Conservation (phyloP, 1,284 basidiomycete species). For the Pisolithus thermaeus region DNA sequence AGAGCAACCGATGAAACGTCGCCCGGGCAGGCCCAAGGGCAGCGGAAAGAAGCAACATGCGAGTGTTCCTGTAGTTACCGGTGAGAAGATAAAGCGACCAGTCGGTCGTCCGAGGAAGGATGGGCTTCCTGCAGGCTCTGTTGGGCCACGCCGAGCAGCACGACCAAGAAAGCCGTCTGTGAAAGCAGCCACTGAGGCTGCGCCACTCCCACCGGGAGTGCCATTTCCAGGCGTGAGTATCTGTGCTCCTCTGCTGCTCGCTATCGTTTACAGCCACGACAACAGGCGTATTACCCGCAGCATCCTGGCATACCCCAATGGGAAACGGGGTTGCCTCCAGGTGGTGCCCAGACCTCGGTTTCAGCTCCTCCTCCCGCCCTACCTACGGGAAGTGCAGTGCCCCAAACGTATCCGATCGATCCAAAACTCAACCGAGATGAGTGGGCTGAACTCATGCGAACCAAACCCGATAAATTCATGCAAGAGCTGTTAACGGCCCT, state of each 20-base stretch:
- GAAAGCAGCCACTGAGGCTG: conserved; percentile 17
- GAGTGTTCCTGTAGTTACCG: conserved; percentile 24
- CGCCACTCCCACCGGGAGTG: conserved; percentile 19
- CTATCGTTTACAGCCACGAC: conserved; percentile 1
- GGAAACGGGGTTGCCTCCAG: conserved; percentile 24
- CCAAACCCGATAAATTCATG: conserved; percentile 51
- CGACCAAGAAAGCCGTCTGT: conserved; percentile 37
- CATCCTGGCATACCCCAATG: conserved; percentile 28
- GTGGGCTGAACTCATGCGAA: conserved; percentile 53
- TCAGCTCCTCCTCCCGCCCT: conserved; percentile 32
- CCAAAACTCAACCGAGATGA: conserved; percentile 50
- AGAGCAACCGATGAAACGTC: conserved; percentile 33
- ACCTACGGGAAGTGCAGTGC: conserved; percentile 9
- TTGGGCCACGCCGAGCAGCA: conserved; percentile 27
- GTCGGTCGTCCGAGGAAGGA: conserved; percentile 54
- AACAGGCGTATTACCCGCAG: conserved; percentile 29
- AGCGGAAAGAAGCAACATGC: conserved; percentile 46
- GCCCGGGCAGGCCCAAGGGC: conserved; percentile 49
- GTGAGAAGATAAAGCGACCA: conserved; percentile 44
- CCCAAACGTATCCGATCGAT: conserved; percentile 37
- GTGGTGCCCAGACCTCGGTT: conserved; percentile 22
- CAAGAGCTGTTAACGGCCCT: conserved; percentile 48
- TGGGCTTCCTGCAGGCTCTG: conserved; percentile 51
- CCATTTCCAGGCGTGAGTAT: conserved; percentile 26
- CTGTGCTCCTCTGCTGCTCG: background rate